Evolutionary conservation across 257 asterid genomes (phyloP), one percentile per base, ranked within the genome.

Genomic region (Przewalskia tangutica): DNA sequence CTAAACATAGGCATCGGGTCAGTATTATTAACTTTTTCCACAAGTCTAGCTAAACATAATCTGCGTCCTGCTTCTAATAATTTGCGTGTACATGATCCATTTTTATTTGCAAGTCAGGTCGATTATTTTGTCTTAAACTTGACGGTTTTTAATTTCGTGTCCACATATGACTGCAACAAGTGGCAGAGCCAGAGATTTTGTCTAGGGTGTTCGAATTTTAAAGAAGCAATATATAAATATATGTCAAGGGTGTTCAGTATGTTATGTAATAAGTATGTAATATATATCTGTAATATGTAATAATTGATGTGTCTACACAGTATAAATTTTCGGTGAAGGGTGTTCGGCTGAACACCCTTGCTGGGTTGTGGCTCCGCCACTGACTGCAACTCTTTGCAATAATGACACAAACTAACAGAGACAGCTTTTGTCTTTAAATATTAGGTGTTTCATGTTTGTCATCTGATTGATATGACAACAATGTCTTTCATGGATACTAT

Each of bases 1-100:
- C 98, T 80, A 95, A 95, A 84, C 99, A 93, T 53, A 89, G 99
- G 87, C 99, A 95, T 82, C 93, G 97, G 97, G 99, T 93, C 68
- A 84, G 95, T 87, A 58, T 84, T 83, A 20, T 46, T 84, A 48
- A 82, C 62, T 80, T 32, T 51, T 63, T 80, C 51, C 44, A 60
- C 27, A 73, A 48, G 60, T 48, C 60, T 73, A 0, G 20, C 79
- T 73, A 46, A 8, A 48, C 23, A 48, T 48, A 12, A 20, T 46
- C 36, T 73, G 78, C 13, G 20, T 20, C 79, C 20, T 48, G 44
- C 60, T 73, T 73, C 79, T 23, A 73, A 73, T 18, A 71, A 3
- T 48, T 48, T 48, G 42, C 6, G 11, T 34, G 60, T 23, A 6
- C 20, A 46, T 48, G 42, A 11, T 46, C 20, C 38, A 20, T 11